These are phyloP conservation scores for Paracorniculantispora psalliotae DNA, from an alignment of 2,329 filamentous ascomycete genomes.

Conservation along the genomic window DNA sequence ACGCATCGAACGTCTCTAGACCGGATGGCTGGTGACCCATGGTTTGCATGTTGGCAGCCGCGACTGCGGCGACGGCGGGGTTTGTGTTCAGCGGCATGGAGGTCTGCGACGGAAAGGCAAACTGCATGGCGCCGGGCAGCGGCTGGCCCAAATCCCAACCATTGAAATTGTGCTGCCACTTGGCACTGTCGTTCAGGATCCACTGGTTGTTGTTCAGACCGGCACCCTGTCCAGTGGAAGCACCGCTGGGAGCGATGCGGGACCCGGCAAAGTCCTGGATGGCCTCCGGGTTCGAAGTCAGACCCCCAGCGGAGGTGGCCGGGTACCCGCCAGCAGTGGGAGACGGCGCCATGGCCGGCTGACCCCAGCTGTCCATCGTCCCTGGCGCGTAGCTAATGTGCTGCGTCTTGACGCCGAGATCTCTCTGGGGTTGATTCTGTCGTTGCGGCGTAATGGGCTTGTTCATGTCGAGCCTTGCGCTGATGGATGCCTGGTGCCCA, in stretches of 20 bases:
- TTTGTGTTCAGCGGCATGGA: not conserved
- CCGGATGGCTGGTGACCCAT: slow-evolving; percentile 21
- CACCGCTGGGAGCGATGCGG: not conserved
- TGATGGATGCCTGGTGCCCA: not conserved
- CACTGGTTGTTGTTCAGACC: slow-evolving; percentile 49
- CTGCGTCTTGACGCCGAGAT: not conserved
- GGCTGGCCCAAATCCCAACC: slow-evolving; percentile 41
- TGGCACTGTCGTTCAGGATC: slow-evolving; percentile 53
- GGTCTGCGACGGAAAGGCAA: slow-evolving; percentile 24
- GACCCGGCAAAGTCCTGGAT: slow-evolving; percentile 2
- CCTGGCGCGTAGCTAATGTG: slow-evolving; percentile 6
- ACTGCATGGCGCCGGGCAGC: slow-evolving; percentile 23
- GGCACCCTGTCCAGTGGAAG: slow-evolving; percentile 6
- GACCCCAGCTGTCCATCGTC: slow-evolving; percentile 5
- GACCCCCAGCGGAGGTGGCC: not conserved
- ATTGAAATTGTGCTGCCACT: slow-evolving; percentile 55
- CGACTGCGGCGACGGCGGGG: not conserved
- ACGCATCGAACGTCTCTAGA: slow-evolving; percentile 29
- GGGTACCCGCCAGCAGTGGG: not conserved
- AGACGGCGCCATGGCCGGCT: slow-evolving; percentile 1
- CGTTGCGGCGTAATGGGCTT: not conserved
- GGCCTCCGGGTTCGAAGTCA: not conserved
- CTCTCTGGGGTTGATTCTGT: slow-evolving; percentile 8
- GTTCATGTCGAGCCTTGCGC: slow-evolving; percentile 8
- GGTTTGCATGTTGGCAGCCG: slow-evolving; percentile 6